Base-by-base conservation (phyloP, 352 stramenopile species). In the Peronospora farinosa region DNA sequence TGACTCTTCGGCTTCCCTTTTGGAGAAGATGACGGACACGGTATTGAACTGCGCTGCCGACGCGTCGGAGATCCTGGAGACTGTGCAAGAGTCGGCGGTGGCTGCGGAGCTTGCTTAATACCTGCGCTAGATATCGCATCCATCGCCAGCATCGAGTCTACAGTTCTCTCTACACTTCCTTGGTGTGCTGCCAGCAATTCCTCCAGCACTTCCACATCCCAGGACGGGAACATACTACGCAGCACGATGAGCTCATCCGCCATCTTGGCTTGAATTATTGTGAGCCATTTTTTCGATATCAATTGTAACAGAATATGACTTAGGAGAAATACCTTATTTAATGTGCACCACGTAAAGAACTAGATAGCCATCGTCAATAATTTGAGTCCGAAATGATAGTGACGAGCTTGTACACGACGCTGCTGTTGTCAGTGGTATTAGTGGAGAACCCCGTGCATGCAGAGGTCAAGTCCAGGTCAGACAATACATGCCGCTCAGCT, bases 141-240 rank as follows among this genome's bases (percentile, higher is more conserved):
- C 82, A 91, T 93, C 25, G 54, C 60, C 45, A 93, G 51, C 23
- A 84, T 57, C 50, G 77, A 71, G 56, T 93, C 76, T 41, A 93
- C 76, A 13, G 78, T 90, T 41, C 69, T 78, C 56, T 88, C 75
- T 12, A 93, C 44, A 35, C 87, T 60, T 7, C 79, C 77, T 7
- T 81, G 54, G 40, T 93, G 86, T 9, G 64, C 65, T 41, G 82
- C 67, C 8, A 93, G 69, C 25, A 93, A 50, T 37, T 88, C 69
- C 11, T 69, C 44, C 27, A 91, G 62, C 39, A 80, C 43, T 16
- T 75, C 58, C 16, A 57, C 47, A 54, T 93, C 82, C 76, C 79
- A 93, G 19, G 60, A 59, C 40, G 79, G 78, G 63, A 93, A 93
- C 65, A 93, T 88, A 32, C 59, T 66, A 33, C 68, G 64, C 61